phyloP scores from a whole-genome alignment of 371 early-diverging fungal genomes.

The Mortierella sp. region DNA sequence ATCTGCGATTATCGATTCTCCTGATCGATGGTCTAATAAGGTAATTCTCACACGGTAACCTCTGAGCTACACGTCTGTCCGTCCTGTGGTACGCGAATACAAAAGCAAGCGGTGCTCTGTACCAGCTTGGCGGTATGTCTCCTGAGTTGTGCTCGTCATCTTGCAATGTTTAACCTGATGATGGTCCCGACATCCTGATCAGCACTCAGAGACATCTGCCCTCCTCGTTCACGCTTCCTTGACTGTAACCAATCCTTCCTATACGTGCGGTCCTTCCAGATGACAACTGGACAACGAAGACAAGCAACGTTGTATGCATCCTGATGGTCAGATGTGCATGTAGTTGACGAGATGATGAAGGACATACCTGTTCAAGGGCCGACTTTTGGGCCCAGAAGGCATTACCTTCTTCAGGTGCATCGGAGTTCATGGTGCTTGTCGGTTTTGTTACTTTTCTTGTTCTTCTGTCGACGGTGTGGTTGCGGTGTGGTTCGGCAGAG shows the following conservation, averaged over 20 bases:
- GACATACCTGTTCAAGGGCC: slow-evolving; percentile 58
- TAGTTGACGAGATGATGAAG: not conserved
- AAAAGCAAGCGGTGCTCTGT: not conserved
- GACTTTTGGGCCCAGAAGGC: slow-evolving; percentile 60
- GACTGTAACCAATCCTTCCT: not conserved
- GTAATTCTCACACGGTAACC: not conserved
- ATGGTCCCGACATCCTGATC: slow-evolving; percentile 2
- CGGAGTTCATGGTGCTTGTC: slow-evolving; percentile 26
- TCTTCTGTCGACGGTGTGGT: not conserved
- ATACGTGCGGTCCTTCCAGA: not conserved
- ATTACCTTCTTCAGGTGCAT: slow-evolving; percentile 57
- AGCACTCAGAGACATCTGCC: not conserved
- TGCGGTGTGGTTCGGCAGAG: not conserved
- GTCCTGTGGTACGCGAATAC: not conserved
- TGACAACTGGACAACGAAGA: not conserved
- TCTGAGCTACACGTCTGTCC: not conserved
- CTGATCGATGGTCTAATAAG: not conserved
- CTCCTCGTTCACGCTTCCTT: not conserved
- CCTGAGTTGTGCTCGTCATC: not conserved
- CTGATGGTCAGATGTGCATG: not conserved
- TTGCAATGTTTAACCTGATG: not conserved
- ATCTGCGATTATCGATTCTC: not conserved
- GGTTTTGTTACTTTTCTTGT: not conserved
- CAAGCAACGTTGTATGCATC: not conserved
- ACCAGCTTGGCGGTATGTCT: not conserved